Evolutionary conservation across 139 green algal species (phyloP), one percentile per base, ranked within the genome.

Genomic region (Auxenochlorella pyrenoidosa): DNA sequence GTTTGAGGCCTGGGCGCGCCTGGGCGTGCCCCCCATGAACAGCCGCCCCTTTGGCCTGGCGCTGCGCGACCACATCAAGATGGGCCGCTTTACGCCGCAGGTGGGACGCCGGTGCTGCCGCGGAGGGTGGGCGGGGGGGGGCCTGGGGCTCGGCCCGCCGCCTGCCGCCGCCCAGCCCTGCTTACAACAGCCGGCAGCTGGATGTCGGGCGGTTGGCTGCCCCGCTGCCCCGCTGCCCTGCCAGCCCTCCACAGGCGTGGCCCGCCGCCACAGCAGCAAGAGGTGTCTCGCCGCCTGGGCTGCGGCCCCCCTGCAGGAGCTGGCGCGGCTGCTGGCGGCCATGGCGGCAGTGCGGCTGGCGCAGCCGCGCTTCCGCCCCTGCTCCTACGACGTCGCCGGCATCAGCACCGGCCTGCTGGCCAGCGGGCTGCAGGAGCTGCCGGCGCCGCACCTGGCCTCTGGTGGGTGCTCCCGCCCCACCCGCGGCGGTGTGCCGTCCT

Each of bases 231-330:
- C 47, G 47, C 47, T 58, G 47, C 47, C 6, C 47, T 58, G 47
- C 47, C 6, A 12, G 47, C 47, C 47, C 12, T 6, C 47, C 47
- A 58, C 47, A 18, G 47, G 47, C 12, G 47, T 6, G 6, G 12
- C n/a, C n/a, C n/a, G n/a, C n/a, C n/a, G n/a, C n/a, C n/a, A n/a
- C n/a, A n/a, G n/a, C n/a, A n/a, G n/a, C n/a, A n/a, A n/a, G n/a
- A n/a, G n/a, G n/a, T n/a, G n/a, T n/a, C n/a, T n/a, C n/a, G n/a
- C n/a, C n/a, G n/a, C n/a, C n/a, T n/a, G n/a, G n/a, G n/a, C n/a
- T n/a, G n/a, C n/a, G n/a, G n/a, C n/a, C n/a, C n/a, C n/a, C 10
- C 79, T 73, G 58, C 80, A 85, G 80, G 80, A 85, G 80, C 26
- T 77, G 40, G 30, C 80, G 16, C 80, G 60, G 24, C 32, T 85